These are phyloP conservation scores for Neonectria neomacrospora DNA, from an alignment of 2,329 filamentous ascomycete genomes.

Conservation along the genomic window DNA sequence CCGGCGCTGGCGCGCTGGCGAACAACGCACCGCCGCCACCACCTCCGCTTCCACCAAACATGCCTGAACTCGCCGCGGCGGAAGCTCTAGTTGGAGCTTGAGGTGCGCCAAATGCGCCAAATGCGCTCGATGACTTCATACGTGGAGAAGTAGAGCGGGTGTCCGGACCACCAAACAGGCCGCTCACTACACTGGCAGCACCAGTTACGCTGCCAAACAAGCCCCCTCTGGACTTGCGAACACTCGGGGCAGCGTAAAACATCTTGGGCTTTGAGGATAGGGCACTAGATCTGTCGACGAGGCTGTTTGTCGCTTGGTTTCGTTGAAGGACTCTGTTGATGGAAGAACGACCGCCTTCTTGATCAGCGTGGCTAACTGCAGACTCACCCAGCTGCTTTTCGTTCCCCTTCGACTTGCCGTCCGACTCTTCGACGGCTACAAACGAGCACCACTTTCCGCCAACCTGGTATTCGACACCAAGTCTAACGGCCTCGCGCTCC, in stretches of 20 bases:
- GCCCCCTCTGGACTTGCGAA: background rate
- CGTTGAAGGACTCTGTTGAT: background rate
- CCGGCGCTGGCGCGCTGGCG: background rate
- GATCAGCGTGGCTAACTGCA: background rate
- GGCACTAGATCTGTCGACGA: background rate
- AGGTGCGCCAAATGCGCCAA: background rate
- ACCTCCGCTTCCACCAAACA: background rate
- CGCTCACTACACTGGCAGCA: background rate
- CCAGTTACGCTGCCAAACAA: background rate
- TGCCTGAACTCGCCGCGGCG: background rate
- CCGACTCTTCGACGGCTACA: slow-evolving; percentile 68
- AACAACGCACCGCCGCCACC: background rate
- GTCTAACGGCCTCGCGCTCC: slow-evolving; percentile 71
- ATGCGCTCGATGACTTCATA: background rate
- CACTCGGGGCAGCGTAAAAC: background rate
- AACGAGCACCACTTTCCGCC: slow-evolving; percentile 79
- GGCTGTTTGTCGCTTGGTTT: background rate
- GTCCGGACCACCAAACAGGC: background rate
- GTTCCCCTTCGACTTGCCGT: background rate
- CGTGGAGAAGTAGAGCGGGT: background rate
- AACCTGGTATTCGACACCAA: slow-evolving; percentile 75
- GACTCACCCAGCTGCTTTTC: slow-evolving; percentile 10
- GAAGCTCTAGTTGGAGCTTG: background rate
- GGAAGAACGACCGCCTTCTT: background rate
- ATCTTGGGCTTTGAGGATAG: background rate